Percentiles rank a stretch among this genome's conserved stretches.
Conservation (phyloP, 1,139 yeast genomes). For the Suhomyces bokatorum region DNA sequence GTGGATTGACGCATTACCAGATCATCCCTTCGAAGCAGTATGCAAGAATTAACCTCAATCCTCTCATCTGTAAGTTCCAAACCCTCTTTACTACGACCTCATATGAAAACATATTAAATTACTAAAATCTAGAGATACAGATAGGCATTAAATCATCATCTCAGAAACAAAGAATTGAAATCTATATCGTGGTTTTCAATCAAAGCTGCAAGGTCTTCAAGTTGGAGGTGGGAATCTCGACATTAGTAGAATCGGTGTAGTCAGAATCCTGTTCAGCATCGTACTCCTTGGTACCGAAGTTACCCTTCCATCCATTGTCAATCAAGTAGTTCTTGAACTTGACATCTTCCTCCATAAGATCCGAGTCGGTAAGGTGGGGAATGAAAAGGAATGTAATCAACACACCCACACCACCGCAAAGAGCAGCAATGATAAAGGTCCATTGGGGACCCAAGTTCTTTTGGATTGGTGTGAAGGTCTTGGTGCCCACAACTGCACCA, state of each 20-base stretch:
- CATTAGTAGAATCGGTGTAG: conserved; percentile 3
- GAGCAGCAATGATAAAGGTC: conserved; percentile 62
- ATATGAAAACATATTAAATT: no score
- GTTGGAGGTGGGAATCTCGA: background rate
- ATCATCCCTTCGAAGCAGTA: no score
- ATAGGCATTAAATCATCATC: background rate
- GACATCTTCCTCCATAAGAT: conserved; percentile 65
- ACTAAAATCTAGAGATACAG: no score
- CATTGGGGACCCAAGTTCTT: conserved; percentile 25
- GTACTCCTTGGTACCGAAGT: conserved; percentile 47
- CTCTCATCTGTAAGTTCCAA: no score
- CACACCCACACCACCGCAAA: conserved; percentile 68
- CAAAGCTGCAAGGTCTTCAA: background rate
- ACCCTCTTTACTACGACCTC: no score
- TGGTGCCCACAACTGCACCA: conserved; percentile 53
- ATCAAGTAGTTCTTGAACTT: conserved; percentile 61
- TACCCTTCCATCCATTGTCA: conserved; percentile 67
- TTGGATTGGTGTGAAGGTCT: conserved; percentile 46
- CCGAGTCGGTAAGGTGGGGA: conserved; percentile 68
- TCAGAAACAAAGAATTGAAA: background rate
- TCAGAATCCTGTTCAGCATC: conserved; percentile 14
- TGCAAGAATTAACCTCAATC: no score
- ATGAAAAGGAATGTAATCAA: conserved; percentile 59
- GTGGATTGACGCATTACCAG: no score
- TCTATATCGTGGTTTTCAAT: background rate